Base-by-base conservation (phyloP, 2,329 filamentous ascomycete genomes). In the Fusarium luffae region DNA sequence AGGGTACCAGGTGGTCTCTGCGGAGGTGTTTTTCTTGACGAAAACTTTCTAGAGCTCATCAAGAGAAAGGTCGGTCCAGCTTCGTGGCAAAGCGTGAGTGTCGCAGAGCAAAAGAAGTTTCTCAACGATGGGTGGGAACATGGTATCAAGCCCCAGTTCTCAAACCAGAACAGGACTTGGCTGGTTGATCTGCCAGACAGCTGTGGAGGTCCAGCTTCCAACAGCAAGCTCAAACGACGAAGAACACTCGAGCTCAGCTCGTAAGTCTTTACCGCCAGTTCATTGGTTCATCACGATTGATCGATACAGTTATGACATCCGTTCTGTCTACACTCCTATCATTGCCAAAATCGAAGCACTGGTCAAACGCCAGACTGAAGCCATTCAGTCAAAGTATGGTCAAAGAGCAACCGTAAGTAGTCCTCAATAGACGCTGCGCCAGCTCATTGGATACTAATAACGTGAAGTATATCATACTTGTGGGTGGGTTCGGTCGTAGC, bases 21-120 rank as follows among this genome's bases (percentile, higher is more conserved):
- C 4, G 82, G 82, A 1, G 81, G 74, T 0, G 70, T 82, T 0
- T 82, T 83, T 14, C 73, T 84, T 0, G 81, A 84, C 30, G 75
- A 84, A 4, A 59, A 42, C 0, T 84, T 84, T n/a, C 2, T 75
- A 2, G 0, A 57, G 0, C 51, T 81, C 1, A 60, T 84, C 5
- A 67, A 74, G 28, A 4, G 5, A 0, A 79, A 77, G 10, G 18
- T 81, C 0, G 6, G 59, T 0, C 5, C 8, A 0, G 1, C 18
- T 0, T 19, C 58, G 0, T 78, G 75, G 74, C 1, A 43, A 0
- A 55, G 40, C 0, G 40, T 74, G 0, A 64, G 25, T 1, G 28
- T 21, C 0, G 21, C 27, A 0, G 59, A 65, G 1, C 27, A 74
- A 5, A 51, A n/a, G 0, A 65, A 42, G 0, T 65, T 79, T 1